Evolutionary conservation across 2,329 filamentous ascomycete species (phyloP).

Genomic region (Epichloe sibirici): DNA sequence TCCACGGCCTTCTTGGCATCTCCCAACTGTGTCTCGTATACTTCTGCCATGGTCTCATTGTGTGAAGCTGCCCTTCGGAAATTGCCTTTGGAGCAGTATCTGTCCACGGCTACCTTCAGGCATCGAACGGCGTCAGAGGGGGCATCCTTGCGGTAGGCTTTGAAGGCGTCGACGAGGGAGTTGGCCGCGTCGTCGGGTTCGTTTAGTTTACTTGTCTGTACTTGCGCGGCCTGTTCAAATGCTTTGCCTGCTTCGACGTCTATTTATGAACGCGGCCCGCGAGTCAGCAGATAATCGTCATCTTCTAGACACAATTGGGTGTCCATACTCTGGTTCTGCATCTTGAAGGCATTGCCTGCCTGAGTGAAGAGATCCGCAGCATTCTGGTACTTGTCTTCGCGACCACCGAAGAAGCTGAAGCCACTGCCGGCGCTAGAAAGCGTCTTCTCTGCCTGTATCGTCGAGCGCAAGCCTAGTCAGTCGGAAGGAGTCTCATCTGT

Average conservation of each 20-base stretch:
- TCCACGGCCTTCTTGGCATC: conserved; percentile 70
- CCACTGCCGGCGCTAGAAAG: conserved; percentile 62
- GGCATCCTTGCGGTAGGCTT: conserved; percentile 79
- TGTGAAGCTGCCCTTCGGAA: conserved; percentile 82
- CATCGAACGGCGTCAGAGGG: conserved; percentile 74
- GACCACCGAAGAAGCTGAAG: conserved; percentile 81
- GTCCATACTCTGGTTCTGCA: conserved; percentile 66
- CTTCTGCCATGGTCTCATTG: conserved; percentile 77
- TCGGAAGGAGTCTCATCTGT: conserved; percentile 2
- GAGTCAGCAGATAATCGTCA: background rate
- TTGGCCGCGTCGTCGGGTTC: conserved; percentile 91
- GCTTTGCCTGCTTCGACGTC: conserved; percentile 76
- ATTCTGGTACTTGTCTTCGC: conserved; percentile 78
- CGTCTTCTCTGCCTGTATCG: conserved; percentile 69
- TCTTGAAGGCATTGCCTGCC: conserved; percentile 82
- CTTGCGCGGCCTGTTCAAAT: conserved; percentile 74
- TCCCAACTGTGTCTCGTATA: conserved; percentile 71
- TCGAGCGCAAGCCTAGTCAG: conserved; percentile 4
- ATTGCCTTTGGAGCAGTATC: conserved; percentile 83
- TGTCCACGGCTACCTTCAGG: conserved; percentile 65
- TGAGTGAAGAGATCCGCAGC: conserved; percentile 80
- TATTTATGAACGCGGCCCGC: conserved; percentile 20
- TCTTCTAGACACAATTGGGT: background rate
- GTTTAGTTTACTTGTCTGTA: conserved; percentile 71
- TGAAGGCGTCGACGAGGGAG: conserved; percentile 80